Conservation (phyloP, 257 asterid genomes). For the Salvia miltiorrhiza region DNA sequence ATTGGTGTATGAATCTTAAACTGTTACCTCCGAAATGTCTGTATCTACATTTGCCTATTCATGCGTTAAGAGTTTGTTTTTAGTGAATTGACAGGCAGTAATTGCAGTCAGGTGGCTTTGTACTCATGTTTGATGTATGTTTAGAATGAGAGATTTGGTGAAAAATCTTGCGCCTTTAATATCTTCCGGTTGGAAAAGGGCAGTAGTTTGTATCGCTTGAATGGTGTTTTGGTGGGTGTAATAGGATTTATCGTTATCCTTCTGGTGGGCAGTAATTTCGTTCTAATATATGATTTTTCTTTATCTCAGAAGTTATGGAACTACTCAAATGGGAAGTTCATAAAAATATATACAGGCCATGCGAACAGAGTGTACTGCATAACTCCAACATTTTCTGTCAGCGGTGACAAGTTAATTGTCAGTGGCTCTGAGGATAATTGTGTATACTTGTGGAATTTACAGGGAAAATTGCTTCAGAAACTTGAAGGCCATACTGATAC, state of each 20-base stretch:
- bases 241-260: neutral
- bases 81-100: neutral
- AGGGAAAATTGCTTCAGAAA: slow-evolving; percentile 69
- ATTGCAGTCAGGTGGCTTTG: neutral
- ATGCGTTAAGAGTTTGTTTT: neutral
- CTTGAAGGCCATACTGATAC: slow-evolving; percentile 88
- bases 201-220: neutral
- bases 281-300: neutral
- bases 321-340: slow-evolving; percentile 55
- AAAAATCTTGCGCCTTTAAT: neutral
- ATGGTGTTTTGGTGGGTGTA: neutral
- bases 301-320: slow-evolving; percentile 79
- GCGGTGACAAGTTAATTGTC: slow-evolving; percentile 74
- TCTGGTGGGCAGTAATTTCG: neutral
- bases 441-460: slow-evolving; percentile 78
- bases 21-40: neutral
- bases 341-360: slow-evolving; percentile 67
- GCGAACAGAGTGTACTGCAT: slow-evolving; percentile 64
- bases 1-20: neutral
- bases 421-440: slow-evolving; percentile 86
- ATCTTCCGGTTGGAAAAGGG: neutral
- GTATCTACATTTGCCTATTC: neutral
- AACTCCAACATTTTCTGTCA: slow-evolving; percentile 66
- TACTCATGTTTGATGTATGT: neutral
- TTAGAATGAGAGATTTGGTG: neutral